phyloP scores from a whole-genome alignment of 1,284 basidiomycete genomes.

The Earliella scabrosa region DNA sequence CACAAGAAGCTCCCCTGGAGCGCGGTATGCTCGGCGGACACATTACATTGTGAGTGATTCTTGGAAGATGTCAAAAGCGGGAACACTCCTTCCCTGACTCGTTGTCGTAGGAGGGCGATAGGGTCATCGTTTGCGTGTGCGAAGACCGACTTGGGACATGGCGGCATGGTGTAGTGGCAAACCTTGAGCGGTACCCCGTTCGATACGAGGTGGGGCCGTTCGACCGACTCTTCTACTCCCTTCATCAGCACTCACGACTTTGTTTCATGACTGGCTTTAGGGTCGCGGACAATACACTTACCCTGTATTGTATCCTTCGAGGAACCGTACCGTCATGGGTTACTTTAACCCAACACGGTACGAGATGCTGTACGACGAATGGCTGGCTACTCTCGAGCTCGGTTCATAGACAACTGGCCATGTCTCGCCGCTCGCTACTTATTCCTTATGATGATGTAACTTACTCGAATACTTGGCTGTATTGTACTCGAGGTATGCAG shows the following conservation, averaged over 20 bases:
- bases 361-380: conserved; percentile 9
- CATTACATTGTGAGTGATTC: conserved; percentile 1
- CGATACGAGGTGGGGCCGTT: neutral
- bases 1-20: neutral
- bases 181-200: neutral
- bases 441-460: too few species aligned
- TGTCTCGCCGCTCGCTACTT: too few species aligned
- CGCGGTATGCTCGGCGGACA: neutral
- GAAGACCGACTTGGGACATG: neutral
- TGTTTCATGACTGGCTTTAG: too few species aligned
- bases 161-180: neutral
- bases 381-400: neutral
- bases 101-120: neutral
- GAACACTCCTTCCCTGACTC: neutral
- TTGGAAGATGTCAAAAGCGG: too few species aligned
- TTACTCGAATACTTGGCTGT: too few species aligned
- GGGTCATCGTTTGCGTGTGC: conserved; percentile 4
- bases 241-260: too few species aligned
- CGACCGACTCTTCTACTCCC: neutral
- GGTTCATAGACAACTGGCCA: neutral
- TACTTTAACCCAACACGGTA: conserved; percentile 1
- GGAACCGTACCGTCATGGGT: neutral
- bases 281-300: neutral
- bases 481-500: too few species aligned
- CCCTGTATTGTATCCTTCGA: neutral